Base-by-base conservation (phyloP, 306 rosid genomes). In the Lathyrus aphaca region DNA sequence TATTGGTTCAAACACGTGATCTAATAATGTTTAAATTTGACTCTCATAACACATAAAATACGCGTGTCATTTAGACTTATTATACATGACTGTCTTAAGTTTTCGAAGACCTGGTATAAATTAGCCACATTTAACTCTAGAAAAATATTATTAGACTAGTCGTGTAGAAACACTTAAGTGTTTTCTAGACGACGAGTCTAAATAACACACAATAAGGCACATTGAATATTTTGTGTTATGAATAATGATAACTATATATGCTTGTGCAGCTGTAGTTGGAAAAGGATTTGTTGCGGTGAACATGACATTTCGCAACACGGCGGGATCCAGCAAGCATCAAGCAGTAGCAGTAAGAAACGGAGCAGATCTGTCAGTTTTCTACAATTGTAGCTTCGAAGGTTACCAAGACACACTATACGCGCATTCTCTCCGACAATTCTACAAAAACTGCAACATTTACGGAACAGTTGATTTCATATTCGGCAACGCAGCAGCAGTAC, bases 391-490 rank as follows among this genome's bases (percentile, higher is more conserved):
- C 66, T 80, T 87, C 1, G 89, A 85, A 72, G 87, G 92, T 39
- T 70, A 85, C 74, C 88, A 82, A 79, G 88, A 87, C 83, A 85
- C 92, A 0, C 51, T 87, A 9, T 76, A 87, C 48, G 51, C 76
- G 1, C 85, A 85, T 74, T 87, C 88, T 21, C 77, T 76, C 0
- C 64, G 85, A 35, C 92, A 87, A 45, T 87, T 87, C 68, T 87
- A 87, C 84, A 74, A 79, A 63, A 77, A 55, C 59, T 87, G 89
- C 55, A 64, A 82, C 77, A 80, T 87, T 15, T 82, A 82, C 14
- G 87, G 92, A 19, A 87, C 92, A 1, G 77, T 87, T 11, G 92
- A 87, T 39, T 84, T 84, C 73, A 84, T 84, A 64, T 87, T 87
- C 16, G 92, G 92, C 27, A 82, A 87, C 3, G 87, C 86, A 8